A percentile compares a stretch with the other conserved stretches of the same genome.
phyloP scores from a whole-genome alignment of 345 rosid species.

The Salix suchowensis region DNA sequence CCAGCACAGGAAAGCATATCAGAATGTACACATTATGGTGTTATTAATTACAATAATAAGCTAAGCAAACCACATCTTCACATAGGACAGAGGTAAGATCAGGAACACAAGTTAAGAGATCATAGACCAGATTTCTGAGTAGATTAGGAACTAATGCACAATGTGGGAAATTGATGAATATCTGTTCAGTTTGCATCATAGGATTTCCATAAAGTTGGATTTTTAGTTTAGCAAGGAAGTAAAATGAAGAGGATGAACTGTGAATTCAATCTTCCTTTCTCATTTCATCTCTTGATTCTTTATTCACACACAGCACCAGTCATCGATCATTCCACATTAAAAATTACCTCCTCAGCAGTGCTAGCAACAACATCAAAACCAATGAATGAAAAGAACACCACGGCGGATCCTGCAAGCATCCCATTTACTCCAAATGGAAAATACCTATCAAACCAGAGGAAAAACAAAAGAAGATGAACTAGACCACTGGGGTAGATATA shows the following conservation, averaged over 20 bases:
- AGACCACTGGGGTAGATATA: not conserved
- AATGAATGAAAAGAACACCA: constrained; percentile 62
- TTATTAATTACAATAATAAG: not conserved
- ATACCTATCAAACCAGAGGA: constrained; percentile 31
- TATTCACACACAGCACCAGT: not conserved
- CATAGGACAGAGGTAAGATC: not conserved
- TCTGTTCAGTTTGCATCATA: not conserved
- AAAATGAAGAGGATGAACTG: not conserved
- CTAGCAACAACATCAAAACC: constrained; percentile 66
- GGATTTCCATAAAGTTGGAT: not conserved
- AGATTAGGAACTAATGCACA: not conserved
- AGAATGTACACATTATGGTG: not conserved
- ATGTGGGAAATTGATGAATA: not conserved
- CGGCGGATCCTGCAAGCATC: constrained; percentile 61
- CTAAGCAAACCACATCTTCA: not conserved
- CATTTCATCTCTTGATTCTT: not conserved
- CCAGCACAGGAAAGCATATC: not conserved
- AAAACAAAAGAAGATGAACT: not conserved
- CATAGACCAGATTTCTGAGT: not conserved
- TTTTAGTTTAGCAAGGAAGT: too few species aligned
- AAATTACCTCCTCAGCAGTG: constrained; percentile 66
- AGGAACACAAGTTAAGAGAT: not conserved
- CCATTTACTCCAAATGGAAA: constrained; percentile 63
- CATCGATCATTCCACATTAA: not conserved
- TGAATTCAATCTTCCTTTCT: not conserved